Conservation (phyloP, 2,329 filamentous ascomycete species). For the Monilinia polystroma region DNA sequence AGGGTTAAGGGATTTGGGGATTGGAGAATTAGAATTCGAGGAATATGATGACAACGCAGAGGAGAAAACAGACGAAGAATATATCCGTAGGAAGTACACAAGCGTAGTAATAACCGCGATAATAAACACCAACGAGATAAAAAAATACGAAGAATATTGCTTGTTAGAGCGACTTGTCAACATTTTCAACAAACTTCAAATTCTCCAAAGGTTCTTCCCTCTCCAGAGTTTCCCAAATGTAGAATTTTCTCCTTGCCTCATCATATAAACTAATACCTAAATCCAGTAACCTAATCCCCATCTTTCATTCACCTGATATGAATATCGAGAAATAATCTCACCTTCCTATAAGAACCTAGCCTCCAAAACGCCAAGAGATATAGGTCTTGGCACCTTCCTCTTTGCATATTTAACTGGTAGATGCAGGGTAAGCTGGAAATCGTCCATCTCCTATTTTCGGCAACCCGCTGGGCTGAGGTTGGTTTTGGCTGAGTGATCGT, state of each 20-base stretch:
- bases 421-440: neutral
- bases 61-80: neutral
- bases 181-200: neutral
- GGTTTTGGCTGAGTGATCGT: neutral
- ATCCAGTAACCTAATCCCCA: too few relatives aligned
- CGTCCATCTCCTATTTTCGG: neutral
- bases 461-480: neutral
- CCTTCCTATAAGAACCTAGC: conserved; percentile 14
- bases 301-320: too few relatives aligned
- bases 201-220: too few relatives aligned
- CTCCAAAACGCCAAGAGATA: neutral
- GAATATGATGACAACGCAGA: neutral
- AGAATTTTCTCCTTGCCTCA: too few relatives aligned
- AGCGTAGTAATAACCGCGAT: neutral
- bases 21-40: neutral
- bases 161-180: neutral
- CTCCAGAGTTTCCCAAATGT: too few relatives aligned
- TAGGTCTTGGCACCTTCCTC: neutral
- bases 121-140: neutral
- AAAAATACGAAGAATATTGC: neutral
- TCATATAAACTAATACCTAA: too few relatives aligned
- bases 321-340: neutral
- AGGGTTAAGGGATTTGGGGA: neutral
- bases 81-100: neutral
- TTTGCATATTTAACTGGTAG: neutral